A percentile compares a stretch with the other conserved stretches of the same genome.
phyloP scores from a whole-genome alignment of 257 asterid species.

The Mitragyna speciosa region DNA sequence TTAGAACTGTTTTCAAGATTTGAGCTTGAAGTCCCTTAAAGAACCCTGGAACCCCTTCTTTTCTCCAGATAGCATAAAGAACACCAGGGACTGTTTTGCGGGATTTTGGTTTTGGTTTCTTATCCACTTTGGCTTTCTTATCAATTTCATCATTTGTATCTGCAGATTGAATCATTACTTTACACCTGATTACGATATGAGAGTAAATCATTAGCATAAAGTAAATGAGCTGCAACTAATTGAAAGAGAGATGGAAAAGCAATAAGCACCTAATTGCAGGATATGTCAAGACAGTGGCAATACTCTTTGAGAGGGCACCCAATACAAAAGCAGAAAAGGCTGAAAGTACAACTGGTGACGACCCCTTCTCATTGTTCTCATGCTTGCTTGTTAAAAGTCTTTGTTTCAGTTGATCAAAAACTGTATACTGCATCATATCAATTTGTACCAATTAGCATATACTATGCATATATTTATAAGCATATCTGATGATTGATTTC shows the following conservation, averaged over 20 bases:
- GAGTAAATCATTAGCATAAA: conserved; percentile 5
- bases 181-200: conserved; percentile 33
- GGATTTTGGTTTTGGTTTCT: conserved; percentile 21
- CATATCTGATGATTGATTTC: neutral
- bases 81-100: conserved; percentile 29
- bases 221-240: neutral
- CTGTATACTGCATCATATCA: conserved; percentile 39
- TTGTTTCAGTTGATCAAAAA: conserved; percentile 48
- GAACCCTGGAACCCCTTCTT: conserved; percentile 43
- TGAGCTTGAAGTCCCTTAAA: conserved; percentile 48
- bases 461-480: neutral
- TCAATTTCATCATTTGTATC: conserved; percentile 25
- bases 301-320: conserved; percentile 50
- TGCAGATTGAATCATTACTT: conserved; percentile 52
- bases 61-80: conserved; percentile 36
- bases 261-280: conserved; percentile 45
- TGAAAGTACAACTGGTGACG: conserved; percentile 37
- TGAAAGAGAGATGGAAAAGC: neutral
- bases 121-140: conserved; percentile 21
- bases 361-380: conserved; percentile 12
- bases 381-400: conserved; percentile 28
- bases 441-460: conserved; percentile 13
- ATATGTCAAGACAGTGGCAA: conserved; percentile 44
- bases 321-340: conserved; percentile 45
- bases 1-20: conserved; percentile 47